Percentiles rank a stretch among this genome's conserved stretches.
Conservation (phyloP, 129 eudicot species). For the Kitagawia praeruptora region DNA sequence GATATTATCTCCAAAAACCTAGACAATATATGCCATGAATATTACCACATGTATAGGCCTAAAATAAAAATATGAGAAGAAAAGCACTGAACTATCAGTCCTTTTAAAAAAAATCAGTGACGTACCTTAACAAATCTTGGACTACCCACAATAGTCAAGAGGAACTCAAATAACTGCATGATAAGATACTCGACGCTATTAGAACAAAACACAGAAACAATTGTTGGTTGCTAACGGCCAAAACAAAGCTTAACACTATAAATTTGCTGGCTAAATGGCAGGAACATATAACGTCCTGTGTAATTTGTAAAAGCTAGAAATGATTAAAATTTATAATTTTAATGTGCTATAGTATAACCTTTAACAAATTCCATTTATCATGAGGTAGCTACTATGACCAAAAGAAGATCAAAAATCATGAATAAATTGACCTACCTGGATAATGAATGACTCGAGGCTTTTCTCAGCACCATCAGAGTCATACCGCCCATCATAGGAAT, state of each 20-base stretch:
- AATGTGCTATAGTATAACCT: neutral
- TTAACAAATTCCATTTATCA: neutral
- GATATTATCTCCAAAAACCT: constrained; percentile 71
- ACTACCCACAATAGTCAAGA: constrained; percentile 74
- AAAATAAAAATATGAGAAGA: neutral
- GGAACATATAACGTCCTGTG: neutral
- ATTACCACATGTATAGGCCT: constrained; percentile 1
- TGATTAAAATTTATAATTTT: neutral
- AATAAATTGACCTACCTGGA: constrained; percentile 46
- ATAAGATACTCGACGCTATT: neutral
- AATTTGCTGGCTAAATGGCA: neutral
- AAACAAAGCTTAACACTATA: neutral
- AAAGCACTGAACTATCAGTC: constrained; percentile 7
- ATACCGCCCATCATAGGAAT: constrained; percentile 88
- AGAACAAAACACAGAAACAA: neutral
- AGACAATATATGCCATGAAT: neutral
- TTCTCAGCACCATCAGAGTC: constrained; percentile 98
- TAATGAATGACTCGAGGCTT: constrained; percentile 86
- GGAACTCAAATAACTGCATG: constrained; percentile 77
- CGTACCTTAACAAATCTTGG: constrained; percentile 62
- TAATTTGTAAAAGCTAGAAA: neutral
- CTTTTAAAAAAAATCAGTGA: constrained; percentile 5
- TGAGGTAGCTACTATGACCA: neutral
- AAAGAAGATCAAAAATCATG: constrained; percentile 6
- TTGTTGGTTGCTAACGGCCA: neutral